Evolutionary conservation across 495 filamentous ascomycete genomes (phyloP).

Genomic region (Chaetomium tenue): DNA sequence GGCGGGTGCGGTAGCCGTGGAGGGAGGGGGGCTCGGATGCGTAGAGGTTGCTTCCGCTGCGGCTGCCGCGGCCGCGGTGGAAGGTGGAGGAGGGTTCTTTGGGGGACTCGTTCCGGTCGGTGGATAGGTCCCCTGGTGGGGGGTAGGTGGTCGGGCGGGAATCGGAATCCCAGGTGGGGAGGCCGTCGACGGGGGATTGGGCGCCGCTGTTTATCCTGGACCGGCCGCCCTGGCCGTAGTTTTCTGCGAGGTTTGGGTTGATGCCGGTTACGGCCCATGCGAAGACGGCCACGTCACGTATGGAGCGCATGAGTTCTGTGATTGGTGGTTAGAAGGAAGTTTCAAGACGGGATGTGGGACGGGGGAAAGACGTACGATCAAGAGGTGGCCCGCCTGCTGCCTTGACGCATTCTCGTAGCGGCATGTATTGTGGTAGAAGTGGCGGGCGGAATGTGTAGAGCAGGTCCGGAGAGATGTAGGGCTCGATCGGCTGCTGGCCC

Average conservation of each 20-base stretch:
- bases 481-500: conserved; percentile 60
- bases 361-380: conserved; percentile 37
- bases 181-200: conserved; percentile 57
- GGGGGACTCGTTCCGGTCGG: not conserved
- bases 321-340: not conserved
- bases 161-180: conserved; percentile 55
- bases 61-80: not conserved
- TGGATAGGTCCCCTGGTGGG: not conserved
- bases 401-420: conserved; percentile 45
- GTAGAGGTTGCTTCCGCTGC: conserved; percentile 1
- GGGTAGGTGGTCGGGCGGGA: conserved; percentile 24
- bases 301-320: conserved; percentile 68
- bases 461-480: conserved; percentile 43
- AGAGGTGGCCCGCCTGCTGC: conserved; percentile 51
- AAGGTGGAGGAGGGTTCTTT: conserved; percentile 5
- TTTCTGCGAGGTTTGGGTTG: conserved; percentile 65
- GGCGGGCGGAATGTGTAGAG: conserved; percentile 46
- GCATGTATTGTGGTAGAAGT: conserved; percentile 45
- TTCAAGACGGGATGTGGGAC: not conserved
- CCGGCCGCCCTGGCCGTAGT: conserved; percentile 58
- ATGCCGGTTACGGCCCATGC: conserved; percentile 80
- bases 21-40: not conserved
- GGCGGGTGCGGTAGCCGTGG: conserved; percentile 20
- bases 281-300: conserved; percentile 80
- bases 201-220: conserved; percentile 54